Percentiles rank a stretch among this genome's conserved stretches.
These are phyloP conservation scores for Platanus orientalis DNA, from an alignment of 164 flowering plant species.

Conservation along the genomic window DNA sequence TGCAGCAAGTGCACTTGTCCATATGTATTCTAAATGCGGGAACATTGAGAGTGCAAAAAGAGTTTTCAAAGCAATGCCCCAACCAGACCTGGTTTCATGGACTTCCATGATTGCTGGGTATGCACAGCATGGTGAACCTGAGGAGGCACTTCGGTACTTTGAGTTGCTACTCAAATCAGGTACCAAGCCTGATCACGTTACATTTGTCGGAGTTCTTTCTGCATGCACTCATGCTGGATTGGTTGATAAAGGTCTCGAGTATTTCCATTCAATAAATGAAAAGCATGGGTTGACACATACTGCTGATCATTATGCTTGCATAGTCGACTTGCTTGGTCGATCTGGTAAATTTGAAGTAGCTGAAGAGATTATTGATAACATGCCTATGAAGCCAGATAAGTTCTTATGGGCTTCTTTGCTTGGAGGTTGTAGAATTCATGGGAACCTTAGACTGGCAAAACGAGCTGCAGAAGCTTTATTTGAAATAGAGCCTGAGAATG, in stretches of 20 bases:
- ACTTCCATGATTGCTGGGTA: constrained; percentile 29
- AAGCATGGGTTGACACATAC: constrained; percentile 26
- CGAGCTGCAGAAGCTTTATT: constrained; percentile 29
- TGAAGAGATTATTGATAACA: constrained; percentile 24
- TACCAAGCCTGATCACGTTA: constrained; percentile 26
- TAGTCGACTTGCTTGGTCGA: constrained; percentile 27
- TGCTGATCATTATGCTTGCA: constrained; percentile 31
- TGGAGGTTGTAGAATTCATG: constrained; percentile 29
- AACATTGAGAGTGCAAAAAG: constrained; percentile 21
- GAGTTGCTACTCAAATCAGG: constrained; percentile 24
- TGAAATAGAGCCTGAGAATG: constrained; percentile 32
- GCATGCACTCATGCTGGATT: constrained; percentile 34
- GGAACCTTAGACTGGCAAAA: constrained; percentile 25
- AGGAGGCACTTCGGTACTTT: constrained; percentile 29
- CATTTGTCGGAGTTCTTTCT: constrained; percentile 31
- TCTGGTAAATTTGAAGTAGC: constrained; percentile 30
- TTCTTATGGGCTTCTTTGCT: constrained; percentile 37
- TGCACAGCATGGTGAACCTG: constrained; percentile 30
- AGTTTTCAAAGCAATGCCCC: constrained; percentile 20
- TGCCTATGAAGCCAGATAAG: constrained; percentile 31
- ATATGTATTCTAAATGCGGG: constrained; percentile 36
- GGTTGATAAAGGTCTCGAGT: constrained; percentile 28
- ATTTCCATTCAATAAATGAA: constrained; percentile 24
- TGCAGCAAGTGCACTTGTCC: constrained; percentile 23
- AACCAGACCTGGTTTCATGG: constrained; percentile 31